Percentiles rank a stretch among this genome's conserved stretches.
Evolutionary conservation across 352 stramenopile species (phyloP).

Genomic region (Phytophthora ramorum): DNA sequence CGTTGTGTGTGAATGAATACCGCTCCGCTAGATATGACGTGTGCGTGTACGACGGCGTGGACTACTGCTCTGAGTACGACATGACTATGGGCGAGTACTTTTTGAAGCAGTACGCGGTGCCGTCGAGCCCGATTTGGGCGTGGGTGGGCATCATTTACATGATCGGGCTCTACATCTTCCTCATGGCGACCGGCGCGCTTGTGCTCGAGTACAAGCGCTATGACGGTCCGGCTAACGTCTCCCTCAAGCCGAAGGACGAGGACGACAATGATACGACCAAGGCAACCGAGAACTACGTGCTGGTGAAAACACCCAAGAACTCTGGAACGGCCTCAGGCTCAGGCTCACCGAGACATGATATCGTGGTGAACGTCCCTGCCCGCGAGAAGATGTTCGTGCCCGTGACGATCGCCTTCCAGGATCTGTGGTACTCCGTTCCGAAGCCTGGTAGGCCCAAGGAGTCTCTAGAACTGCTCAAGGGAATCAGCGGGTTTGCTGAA

Average conservation of each 20-base stretch:
- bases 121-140: conserved; percentile 32
- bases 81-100: conserved; percentile 50
- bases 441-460: conserved; percentile 37
- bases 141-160: conserved; percentile 38
- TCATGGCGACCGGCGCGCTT: conserved; percentile 31
- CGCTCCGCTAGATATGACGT: conserved; percentile 36
- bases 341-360: background rate
- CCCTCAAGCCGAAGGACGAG: conserved; percentile 14
- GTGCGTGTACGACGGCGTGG: conserved; percentile 40
- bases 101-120: conserved; percentile 39
- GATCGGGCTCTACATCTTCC: conserved; percentile 26
- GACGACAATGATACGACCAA: background rate
- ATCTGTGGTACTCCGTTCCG: conserved; percentile 46
- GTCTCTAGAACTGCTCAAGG: conserved; percentile 55
- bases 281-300: conserved; percentile 8
- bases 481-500: conserved; percentile 46
- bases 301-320: conserved; percentile 27
- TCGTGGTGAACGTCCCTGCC: conserved; percentile 14
- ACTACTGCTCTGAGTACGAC: conserved; percentile 42
- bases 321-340: conserved; percentile 17
- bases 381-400: conserved; percentile 32
- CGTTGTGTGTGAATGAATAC: conserved; percentile 56
- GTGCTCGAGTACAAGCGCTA: conserved; percentile 49
- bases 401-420: conserved; percentile 39
- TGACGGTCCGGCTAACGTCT: conserved; percentile 28